A percentile compares a stretch with the other conserved stretches of the same genome.
Conservation (phyloP, 208 protist species). For the Crithidia sp. region DNA sequence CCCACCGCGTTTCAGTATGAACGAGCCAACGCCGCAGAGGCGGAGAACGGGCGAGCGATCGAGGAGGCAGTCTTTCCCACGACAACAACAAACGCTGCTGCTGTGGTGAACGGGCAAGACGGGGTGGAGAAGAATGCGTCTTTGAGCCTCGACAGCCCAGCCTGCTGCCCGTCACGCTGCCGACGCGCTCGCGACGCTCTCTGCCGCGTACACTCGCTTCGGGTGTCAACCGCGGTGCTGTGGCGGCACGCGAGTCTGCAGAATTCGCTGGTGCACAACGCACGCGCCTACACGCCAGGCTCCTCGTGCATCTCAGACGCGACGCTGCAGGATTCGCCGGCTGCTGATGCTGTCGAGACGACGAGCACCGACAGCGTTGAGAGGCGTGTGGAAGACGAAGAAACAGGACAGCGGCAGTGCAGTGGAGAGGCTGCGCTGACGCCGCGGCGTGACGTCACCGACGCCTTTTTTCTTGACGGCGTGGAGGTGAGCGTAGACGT, state of each 20-base stretch:
- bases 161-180: no score
- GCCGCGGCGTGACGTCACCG: background rate
- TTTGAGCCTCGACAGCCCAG: no score
- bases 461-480: constrained; percentile 16
- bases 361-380: no score
- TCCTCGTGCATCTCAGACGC: no score
- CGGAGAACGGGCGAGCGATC: background rate
- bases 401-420: background rate
- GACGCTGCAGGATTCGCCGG: no score
- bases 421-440: background rate
- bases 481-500: background rate
- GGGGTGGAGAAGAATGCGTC: no score
- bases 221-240: background rate
- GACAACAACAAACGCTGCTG: background rate
- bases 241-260: no score
- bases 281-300: no score
- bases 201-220: constrained; percentile 12
- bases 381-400: no score
- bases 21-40: background rate
- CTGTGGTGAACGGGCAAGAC: no score
- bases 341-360: no score
- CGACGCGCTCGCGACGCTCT: constrained; percentile 1
- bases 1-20: constrained; percentile 23
- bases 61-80: background rate
- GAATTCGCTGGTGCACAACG: no score